phyloP scores from a whole-genome alignment of 2,329 filamentous ascomycete genomes.

The Epichloe sp. region DNA sequence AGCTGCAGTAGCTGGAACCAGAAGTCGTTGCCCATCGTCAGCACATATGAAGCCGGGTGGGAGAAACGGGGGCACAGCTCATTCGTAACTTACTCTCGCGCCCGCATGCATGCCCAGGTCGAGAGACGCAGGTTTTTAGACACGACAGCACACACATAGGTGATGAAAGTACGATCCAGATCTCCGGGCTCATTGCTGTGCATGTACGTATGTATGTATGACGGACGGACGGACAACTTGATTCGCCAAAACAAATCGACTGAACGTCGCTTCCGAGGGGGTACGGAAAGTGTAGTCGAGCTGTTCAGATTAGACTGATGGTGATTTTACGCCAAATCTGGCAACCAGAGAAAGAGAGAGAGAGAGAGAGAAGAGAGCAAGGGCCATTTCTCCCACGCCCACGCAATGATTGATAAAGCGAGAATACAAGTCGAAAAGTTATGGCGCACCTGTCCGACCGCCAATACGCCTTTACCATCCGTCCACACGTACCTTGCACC shows the following conservation, averaged over 20 bases:
- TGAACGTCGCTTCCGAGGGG: not conserved
- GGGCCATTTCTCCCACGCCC: too few relatives aligned
- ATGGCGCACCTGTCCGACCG: not conserved
- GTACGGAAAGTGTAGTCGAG: not conserved
- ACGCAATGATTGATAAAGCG: too few relatives aligned
- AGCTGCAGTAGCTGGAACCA: conserved; percentile 8
- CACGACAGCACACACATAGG: not conserved
- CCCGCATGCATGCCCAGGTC: not conserved
- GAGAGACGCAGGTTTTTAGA: not conserved
- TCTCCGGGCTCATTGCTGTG: conserved; percentile 1
- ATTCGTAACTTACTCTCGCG: not conserved
- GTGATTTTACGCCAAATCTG: not conserved
- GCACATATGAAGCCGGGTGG: conserved; percentile 2
- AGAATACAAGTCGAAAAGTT: too few relatives aligned
- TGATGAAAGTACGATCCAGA: conserved; percentile 4
- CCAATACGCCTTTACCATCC: not conserved
- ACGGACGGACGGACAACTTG: not conserved
- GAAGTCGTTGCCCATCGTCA: not conserved
- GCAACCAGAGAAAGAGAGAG: not conserved
- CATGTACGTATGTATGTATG: not conserved
- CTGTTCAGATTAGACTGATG: not conserved
- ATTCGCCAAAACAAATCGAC: not conserved
- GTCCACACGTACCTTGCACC: not conserved
- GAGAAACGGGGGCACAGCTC: not conserved
- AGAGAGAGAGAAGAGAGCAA: too few relatives aligned